phyloP scores from a whole-genome alignment of 768 basidiomycete genomes.

The Boletus huronensis region DNA sequence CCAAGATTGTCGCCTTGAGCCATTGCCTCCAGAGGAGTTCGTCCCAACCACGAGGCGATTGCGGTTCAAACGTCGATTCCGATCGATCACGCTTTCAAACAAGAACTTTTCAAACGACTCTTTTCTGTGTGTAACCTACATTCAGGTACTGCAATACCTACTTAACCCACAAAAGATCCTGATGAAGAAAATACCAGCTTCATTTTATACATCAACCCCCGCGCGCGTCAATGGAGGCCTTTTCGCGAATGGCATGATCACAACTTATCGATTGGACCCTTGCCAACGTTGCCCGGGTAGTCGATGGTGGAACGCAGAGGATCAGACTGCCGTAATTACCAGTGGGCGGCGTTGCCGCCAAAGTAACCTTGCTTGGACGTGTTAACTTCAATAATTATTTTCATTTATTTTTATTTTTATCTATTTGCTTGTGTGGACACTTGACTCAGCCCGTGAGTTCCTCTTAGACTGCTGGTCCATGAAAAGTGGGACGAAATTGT shows the following conservation, averaged over 20 bases:
- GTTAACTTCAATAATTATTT: too few species aligned
- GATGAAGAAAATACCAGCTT: not conserved
- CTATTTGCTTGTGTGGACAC: too few species aligned
- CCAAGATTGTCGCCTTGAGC: not conserved
- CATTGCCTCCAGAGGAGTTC: not conserved
- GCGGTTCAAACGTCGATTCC: not conserved
- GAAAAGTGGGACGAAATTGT: too few species aligned
- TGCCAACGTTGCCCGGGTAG: not conserved
- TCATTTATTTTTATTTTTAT: too few species aligned
- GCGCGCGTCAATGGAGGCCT: not conserved
- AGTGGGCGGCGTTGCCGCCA: too few species aligned
- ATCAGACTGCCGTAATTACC: too few species aligned
- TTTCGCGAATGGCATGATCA: slow-evolving; percentile 3
- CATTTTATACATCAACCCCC: not conserved
- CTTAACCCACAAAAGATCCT: not conserved
- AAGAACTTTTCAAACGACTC: not conserved
- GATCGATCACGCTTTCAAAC: not conserved
- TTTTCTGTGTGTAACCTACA: not conserved
- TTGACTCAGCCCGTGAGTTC: too few species aligned
- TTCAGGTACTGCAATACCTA: not conserved
- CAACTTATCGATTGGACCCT: not conserved
- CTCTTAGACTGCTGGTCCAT: too few species aligned
- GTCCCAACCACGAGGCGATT: not conserved
- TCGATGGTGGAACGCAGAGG: too few species aligned
- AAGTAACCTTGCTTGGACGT: too few species aligned